Evolutionary conservation across 108 stramenopile genomes (phyloP), one percentile per base, ranked within the genome.

Genomic region (Cyclotella kingstonii): DNA sequence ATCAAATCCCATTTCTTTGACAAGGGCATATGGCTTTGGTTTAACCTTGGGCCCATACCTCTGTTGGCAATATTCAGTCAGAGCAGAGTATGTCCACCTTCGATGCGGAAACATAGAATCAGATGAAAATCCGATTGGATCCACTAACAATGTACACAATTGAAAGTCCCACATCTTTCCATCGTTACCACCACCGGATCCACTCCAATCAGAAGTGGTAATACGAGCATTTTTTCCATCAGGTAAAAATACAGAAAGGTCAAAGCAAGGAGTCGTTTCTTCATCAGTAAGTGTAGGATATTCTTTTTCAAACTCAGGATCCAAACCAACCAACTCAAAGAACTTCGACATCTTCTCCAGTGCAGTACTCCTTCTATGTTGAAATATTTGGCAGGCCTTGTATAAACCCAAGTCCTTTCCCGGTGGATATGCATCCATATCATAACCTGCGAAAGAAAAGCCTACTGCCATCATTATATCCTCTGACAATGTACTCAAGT

Each of bases 101-200:
- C 88, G 72, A 22, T 53, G 38, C 4, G 86, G 86, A 62, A 93
- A 93, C 91, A 89, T 93, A 52, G 73, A 76, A 5, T 70, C 56
- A 15, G 63, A 6, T 0, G 73, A 69, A 54, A 90, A 82, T 12
- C 85, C 87, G 44, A 89, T 87, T 12, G 70, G 68, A 60, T 84
- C 84, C 3, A 89, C 77, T 23, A 84, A 40, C 18, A 57, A 46
- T 0, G 84, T 79, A 58, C 89, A 90, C 19, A 81, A 69, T 54
- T 87, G 91, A 40, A 86, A 87, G 51, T 93, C 91, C 87, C 87
- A 93, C 40, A 81, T 82, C 25, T 83, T 54, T 3, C 81, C 87
- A 22, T 65, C 64, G 31, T 58, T 59, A 5, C 85, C 85, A 18
- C 68, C 76, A 0, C 91, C 91, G 5, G 73, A 82, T 8, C 87